Conservation (phyloP, 805 yeast genomes). For the Cyberlindnera americana region DNA sequence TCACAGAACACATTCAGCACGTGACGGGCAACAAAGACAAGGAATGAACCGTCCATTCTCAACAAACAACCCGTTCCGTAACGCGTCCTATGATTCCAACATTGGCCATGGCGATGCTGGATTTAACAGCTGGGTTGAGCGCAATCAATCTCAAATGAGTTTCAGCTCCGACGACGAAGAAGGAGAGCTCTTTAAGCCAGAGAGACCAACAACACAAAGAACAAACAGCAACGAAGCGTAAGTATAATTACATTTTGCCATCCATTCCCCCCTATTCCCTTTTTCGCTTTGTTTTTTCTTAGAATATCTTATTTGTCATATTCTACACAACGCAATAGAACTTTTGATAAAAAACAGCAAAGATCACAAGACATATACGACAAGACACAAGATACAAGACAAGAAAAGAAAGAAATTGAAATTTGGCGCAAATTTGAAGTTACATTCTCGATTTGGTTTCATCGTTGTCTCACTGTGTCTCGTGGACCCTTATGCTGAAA, state of each 20-base stretch:
- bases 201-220: conserved; percentile 22
- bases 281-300: background rate
- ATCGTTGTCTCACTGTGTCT: conserved; percentile 2
- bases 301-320: too few relatives aligned
- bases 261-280: background rate
- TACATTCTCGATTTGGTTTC: too few relatives aligned
- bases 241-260: conserved; percentile 2
- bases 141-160: conserved; percentile 36
- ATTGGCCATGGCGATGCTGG: conserved; percentile 30
- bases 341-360: too few relatives aligned
- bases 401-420: too few relatives aligned
- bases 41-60: conserved; percentile 42
- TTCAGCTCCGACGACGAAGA: conserved; percentile 42
- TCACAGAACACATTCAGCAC: conserved; percentile 18
- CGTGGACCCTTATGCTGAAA: too few relatives aligned
- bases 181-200: conserved; percentile 23
- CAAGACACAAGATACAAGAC: too few relatives aligned
- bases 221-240: conserved; percentile 10
- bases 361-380: background rate
- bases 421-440: too few relatives aligned
- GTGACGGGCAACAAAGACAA: conserved; percentile 5
- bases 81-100: conserved; percentile 33
- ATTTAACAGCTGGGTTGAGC: conserved; percentile 59
- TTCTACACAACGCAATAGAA: too few relatives aligned
- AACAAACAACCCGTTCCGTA: conserved; percentile 71